These are phyloP conservation scores for Colletotrichum sansevieriae DNA, from an alignment of 2,329 filamentous ascomycete species.

Conservation along the genomic window DNA sequence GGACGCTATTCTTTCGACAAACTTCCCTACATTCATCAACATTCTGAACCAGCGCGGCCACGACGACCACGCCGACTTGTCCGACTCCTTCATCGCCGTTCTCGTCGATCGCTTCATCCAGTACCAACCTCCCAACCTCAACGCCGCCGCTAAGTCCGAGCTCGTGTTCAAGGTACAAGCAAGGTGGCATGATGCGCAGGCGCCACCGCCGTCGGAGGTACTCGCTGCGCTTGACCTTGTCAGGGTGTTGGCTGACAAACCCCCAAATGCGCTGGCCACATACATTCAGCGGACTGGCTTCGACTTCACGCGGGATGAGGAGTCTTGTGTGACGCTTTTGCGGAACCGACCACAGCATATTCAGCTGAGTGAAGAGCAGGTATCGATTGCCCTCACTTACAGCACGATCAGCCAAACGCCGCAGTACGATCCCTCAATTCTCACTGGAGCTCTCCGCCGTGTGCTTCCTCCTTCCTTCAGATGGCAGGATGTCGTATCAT, in stretches of 20 bases:
- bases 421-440: constrained; percentile 63
- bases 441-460: constrained; percentile 74
- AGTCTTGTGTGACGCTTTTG: constrained; percentile 70
- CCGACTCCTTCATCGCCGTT: constrained; percentile 78
- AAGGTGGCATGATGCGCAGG: constrained; percentile 75
- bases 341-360: constrained; percentile 66
- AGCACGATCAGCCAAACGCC: constrained; percentile 70
- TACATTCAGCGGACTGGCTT: constrained; percentile 81
- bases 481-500: constrained; percentile 79
- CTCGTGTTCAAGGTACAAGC: constrained; percentile 75
- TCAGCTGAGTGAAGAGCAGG: constrained; percentile 83
- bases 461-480: constrained; percentile 73
- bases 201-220: constrained; percentile 75
- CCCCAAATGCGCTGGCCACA: constrained; percentile 69
- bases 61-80: constrained; percentile 75
- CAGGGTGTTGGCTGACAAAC: constrained; percentile 72
- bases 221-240: constrained; percentile 78
- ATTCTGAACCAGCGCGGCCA: constrained; percentile 76
- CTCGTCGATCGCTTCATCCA: constrained; percentile 90
- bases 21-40: constrained; percentile 82
- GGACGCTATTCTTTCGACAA: constrained; percentile 88
- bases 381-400: constrained; percentile 83
- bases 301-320: constrained; percentile 81
- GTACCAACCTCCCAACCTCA: constrained; percentile 88
- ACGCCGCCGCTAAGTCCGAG: constrained; percentile 79